Evolutionary conservation across 148 eudicot species (phyloP), one percentile per base, ranked within the genome.

Genomic region (Camellia lanceoleosa): DNA sequence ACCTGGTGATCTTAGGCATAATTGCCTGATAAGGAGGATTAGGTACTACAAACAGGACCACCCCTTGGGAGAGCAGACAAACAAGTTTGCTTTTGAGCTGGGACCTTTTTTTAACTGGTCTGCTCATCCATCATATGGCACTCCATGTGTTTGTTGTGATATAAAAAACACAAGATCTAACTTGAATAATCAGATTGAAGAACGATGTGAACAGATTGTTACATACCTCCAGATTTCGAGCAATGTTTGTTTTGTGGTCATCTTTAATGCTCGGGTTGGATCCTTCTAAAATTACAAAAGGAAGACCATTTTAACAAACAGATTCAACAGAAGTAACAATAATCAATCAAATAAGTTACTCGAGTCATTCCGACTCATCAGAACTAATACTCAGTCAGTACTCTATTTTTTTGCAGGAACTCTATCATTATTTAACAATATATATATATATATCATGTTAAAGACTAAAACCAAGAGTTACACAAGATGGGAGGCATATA

Each of bases 181-280:
- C 73, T 16, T 55, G 10, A n/a, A 14, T 3, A 66, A 51, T 9
- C 44, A 77, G 72, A 14, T n/a, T 43, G 59, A 9, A 54, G 52
- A 67, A 78, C 16, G 51, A 64, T 47, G 47, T 52, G 3, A 65
- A 5, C 38, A 66, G 63, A 18, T 16, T 8, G 30, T 16, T 52
- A 55, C 84, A 12, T 86, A 95, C 97, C 98, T 93, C 95, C 93
- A 91, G 72, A 95, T 93, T 82, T 95, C 98, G 13, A 83, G 74
- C 87, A 93, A 80, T 61, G 97, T 95, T 64, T 88, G 90, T 78
- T 86, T 86, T 42, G 97, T 95, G 8, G 95, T 95, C 98, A 95
- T 95, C 66, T 71, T 86, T 87, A 84, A 70, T 77, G 91, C 92
- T 71, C 96, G 87, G 12, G 79, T 82, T 9, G 87, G 90, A 78